Evolutionary conservation across 768 basidiomycete genomes (phyloP).

Genomic region (Auricularia auricula-judae): DNA sequence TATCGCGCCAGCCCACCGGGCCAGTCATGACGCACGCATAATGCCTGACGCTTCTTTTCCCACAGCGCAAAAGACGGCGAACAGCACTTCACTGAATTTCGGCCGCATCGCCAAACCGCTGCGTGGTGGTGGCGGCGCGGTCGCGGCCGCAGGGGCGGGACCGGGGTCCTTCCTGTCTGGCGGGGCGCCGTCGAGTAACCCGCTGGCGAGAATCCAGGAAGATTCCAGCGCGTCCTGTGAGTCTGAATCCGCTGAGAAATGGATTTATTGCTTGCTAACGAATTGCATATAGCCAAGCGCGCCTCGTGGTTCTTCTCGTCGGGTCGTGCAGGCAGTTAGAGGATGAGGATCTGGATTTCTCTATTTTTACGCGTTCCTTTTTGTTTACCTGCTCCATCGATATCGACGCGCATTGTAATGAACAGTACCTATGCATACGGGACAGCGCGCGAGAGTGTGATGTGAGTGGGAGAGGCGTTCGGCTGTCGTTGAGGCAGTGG

Average conservation of each 20-base stretch:
- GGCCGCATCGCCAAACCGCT: conserved; percentile 96
- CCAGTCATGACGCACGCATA: conserved; percentile 3
- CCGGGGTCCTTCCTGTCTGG: conserved; percentile 14
- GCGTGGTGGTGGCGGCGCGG: conserved; percentile 74
- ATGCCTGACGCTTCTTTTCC: conserved; percentile 7
- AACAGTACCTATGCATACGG: background rate
- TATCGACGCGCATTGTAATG: background rate
- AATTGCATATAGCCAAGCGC: conserved; percentile 55
- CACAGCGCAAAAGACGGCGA: conserved; percentile 67
- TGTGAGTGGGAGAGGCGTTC: background rate
- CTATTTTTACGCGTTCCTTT: background rate
- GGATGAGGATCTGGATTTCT: background rate
- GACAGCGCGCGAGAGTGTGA: background rate
- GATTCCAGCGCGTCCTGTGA: conserved; percentile 1
- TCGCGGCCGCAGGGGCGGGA: conserved; percentile 26
- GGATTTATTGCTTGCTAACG: conserved; percentile 9
- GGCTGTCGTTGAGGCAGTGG: background rate
- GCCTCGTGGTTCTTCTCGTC: conserved; percentile 77
- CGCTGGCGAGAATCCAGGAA: conserved; percentile 63
- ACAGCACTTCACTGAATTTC: conserved; percentile 66
- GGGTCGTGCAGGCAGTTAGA: background rate
- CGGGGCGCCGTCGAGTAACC: conserved; percentile 44
- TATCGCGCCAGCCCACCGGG: conserved; percentile 5
- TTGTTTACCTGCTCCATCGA: background rate
- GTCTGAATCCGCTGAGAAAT: conserved; percentile 5